Evolutionary conservation across 2,329 filamentous ascomycete genomes (phyloP), one percentile per base, ranked within the genome.

Genomic region (Fulvia fulva): DNA sequence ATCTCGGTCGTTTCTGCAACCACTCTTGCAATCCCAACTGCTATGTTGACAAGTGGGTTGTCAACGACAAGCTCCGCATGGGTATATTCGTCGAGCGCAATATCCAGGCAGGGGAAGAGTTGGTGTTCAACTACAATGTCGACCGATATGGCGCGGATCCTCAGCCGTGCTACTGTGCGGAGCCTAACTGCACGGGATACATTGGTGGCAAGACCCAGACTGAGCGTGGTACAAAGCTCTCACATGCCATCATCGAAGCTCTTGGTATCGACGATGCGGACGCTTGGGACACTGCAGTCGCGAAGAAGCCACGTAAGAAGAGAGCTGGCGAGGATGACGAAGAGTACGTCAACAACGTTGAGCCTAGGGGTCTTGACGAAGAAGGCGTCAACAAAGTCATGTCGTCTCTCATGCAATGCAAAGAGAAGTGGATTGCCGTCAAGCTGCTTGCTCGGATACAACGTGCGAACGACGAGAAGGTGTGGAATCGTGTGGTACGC

Each of bases 51-150:
- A 99, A 99, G 78, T 99, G 94, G 94, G 92, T 97, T 59, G 91
- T 99, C 32, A 92, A 91, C 19, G 90, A 95, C 69, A 97, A 97
- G 78, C 80, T 97, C 72, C 92, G 94, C 68, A 99, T 99, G 94
- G 94, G 94, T 68, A 97, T 99, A 67, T 99, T 99, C 78, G 90
- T 92, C 67, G 84, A 90, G 76, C 90, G 92, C 64, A 81, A 84
- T 69, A 88, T 99, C 71, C 86, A 87, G 71, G 87, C 89, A 19
- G 94, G 94, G 56, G 94, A 99, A 74, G 94, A 99, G 75, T 80
- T 99, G 57, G 92, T 96, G 22, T 99, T 99, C 81, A 97, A 99
- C 79, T 99, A 99, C 83, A 99, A 99, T 69, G 94, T 99, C 65
- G 94, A 99, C 75, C 87, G 94, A 64, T 99, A 99, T 72, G 94